Conservation (phyloP, 805 yeast genomes). For the Teunomyces lycoperdinae region DNA sequence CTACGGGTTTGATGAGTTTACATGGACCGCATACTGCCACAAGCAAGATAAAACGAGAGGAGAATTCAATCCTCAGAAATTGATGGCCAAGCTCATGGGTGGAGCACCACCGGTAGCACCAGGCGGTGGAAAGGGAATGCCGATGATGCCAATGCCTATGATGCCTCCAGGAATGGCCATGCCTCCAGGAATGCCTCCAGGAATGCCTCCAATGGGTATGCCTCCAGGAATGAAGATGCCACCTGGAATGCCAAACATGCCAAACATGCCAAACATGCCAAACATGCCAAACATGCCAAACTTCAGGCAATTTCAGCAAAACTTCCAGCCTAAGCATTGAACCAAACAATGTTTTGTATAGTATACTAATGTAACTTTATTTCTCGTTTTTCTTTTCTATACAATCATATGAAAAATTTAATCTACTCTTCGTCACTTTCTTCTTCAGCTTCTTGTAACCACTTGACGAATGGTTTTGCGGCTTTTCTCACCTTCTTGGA, state of each 20-base stretch:
- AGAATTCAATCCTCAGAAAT: slow-evolving; percentile 78
- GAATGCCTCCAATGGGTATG: slow-evolving; percentile 12
- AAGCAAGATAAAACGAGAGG: slow-evolving; percentile 81
- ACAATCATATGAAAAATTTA: neutral
- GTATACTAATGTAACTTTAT: neutral
- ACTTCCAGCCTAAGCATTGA: slow-evolving; percentile 3
- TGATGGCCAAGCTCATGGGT: slow-evolving; percentile 60
- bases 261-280: slow-evolving; percentile 21
- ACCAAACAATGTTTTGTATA: slow-evolving; percentile 1
- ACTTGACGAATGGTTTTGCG: slow-evolving; percentile 90
- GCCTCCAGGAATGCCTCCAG: slow-evolving; percentile 10
- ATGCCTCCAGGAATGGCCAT: slow-evolving; percentile 16
- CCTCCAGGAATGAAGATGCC: slow-evolving; percentile 5
- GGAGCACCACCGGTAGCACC: slow-evolving; percentile 22
- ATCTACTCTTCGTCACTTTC: slow-evolving; percentile 63
- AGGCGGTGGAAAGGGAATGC: slow-evolving; percentile 9
- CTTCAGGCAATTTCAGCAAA: slow-evolving; percentile 4
- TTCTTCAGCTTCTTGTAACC: slow-evolving; percentile 94
- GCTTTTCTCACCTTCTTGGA: slow-evolving; percentile 94
- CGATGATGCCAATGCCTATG: slow-evolving; percentile 24
- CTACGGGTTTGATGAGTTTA: slow-evolving; percentile 92
- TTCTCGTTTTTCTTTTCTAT: neutral
- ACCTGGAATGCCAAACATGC: slow-evolving; percentile 17
- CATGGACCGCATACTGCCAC: slow-evolving; percentile 91
- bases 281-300: slow-evolving; percentile 22